phyloP scores from a whole-genome alignment of 768 basidiomycete species.

The Lactarius psammicola region DNA sequence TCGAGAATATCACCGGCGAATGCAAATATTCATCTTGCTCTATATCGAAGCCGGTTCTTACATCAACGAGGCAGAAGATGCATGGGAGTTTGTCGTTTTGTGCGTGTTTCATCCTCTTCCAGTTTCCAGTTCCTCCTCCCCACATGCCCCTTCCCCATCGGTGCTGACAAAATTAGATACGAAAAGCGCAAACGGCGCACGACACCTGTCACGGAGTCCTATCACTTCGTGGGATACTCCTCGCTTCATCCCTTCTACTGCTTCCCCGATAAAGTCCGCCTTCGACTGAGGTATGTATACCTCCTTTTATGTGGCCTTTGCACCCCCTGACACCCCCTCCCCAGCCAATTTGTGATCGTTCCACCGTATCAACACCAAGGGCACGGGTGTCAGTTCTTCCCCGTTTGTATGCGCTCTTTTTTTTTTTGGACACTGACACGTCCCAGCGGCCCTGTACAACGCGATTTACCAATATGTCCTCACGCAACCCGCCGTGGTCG shows the following conservation, averaged over 20 bases:
- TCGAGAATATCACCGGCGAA: constrained; percentile 82
- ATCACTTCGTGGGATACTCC: constrained; percentile 94
- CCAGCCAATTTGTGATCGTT: constrained; percentile 90
- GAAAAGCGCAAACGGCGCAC: constrained; percentile 72
- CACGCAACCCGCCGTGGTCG: constrained; percentile 67
- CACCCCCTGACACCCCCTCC: constrained; percentile 2
- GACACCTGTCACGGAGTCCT: constrained; percentile 52
- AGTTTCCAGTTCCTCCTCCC: too few species aligned
- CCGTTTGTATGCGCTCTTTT: background rate
- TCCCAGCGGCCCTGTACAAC: constrained; percentile 78
- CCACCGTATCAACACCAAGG: constrained; percentile 87
- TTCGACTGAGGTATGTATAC: constrained; percentile 72
- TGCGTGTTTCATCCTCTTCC: constrained; percentile 41
- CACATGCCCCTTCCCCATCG: background rate
- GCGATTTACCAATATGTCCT: constrained; percentile 80
- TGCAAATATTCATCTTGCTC: constrained; percentile 92
- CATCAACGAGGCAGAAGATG: constrained; percentile 89
- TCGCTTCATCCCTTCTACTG: constrained; percentile 95
- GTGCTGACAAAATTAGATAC: constrained; percentile 50
- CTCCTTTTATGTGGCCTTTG: background rate
- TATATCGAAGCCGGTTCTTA: constrained; percentile 97
- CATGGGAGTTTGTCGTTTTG: constrained; percentile 91
- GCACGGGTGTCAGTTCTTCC: constrained; percentile 75
- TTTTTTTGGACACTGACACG: background rate
- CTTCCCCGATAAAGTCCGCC: constrained; percentile 85